A percentile compares a stretch with the other conserved stretches of the same genome.
Conservation (phyloP, 495 filamentous ascomycete species). For the Tuber magnatum region DNA sequence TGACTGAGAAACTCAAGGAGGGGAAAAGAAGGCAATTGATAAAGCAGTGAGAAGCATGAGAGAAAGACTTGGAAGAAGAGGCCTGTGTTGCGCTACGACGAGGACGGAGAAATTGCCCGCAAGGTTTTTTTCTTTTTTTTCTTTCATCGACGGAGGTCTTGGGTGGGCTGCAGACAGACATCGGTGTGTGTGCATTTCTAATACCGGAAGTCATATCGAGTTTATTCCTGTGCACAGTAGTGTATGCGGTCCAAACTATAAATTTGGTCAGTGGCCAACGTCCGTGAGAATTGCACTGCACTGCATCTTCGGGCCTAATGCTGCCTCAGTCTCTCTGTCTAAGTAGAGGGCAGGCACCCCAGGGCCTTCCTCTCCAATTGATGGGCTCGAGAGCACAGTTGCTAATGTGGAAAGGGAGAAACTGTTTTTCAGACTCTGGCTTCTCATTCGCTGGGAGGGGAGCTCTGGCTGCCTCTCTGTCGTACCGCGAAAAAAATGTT, state of each 20-base stretch:
- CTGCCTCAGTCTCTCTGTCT: neutral
- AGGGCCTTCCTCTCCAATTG: neutral
- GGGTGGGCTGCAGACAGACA: neutral
- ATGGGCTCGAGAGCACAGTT: neutral
- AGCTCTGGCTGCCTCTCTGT: constrained; percentile 1
- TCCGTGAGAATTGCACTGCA: neutral
- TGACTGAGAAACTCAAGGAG: neutral
- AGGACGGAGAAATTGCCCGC: neutral
- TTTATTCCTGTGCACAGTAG: neutral
- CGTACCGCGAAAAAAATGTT: constrained; percentile 3
- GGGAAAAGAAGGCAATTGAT: constrained; percentile 13
- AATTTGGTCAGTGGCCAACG: neutral
- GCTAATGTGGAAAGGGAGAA: neutral
- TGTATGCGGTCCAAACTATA: neutral
- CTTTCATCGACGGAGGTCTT: neutral
- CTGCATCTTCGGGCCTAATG: neutral
- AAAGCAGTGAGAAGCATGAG: constrained; percentile 4
- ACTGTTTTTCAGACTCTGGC: constrained; percentile 2
- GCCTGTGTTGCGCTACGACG: neutral
- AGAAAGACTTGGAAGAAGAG: constrained; percentile 3
- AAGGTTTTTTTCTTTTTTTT: neutral
- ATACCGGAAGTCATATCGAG: neutral
- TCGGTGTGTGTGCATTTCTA: neutral
- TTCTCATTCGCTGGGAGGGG: neutral
- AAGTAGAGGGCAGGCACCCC: neutral